Evolutionary conservation across 345 rosid genomes (phyloP).

Genomic region (Populus deltoides): DNA sequence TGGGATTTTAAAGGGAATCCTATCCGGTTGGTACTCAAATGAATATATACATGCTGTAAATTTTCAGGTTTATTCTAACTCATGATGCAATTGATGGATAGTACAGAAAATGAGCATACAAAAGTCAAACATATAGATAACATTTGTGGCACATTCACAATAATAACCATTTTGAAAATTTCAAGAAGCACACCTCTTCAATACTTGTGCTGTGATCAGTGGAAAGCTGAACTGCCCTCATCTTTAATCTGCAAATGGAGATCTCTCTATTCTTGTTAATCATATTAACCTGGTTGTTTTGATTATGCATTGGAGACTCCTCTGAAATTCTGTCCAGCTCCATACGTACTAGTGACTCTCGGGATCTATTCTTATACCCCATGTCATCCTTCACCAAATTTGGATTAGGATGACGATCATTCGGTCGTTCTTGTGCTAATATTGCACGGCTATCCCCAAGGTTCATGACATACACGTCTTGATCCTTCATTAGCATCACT

Average conservation of each 20-base stretch:
- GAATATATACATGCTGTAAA: background rate
- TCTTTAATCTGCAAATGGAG: constrained; percentile 73
- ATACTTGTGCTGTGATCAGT: constrained; percentile 88
- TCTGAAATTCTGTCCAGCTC: constrained; percentile 96
- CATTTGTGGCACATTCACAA: background rate
- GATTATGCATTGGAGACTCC: constrained; percentile 91
- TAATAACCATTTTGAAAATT: constrained; percentile 15
- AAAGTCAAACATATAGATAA: background rate
- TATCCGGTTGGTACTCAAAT: background rate
- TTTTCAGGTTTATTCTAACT: background rate
- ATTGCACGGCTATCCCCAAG: constrained; percentile 91
- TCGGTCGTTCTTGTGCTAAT: constrained; percentile 84
- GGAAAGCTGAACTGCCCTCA: constrained; percentile 95
- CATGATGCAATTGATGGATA: constrained; percentile 6
- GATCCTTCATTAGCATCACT: constrained; percentile 94
- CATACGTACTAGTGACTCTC: constrained; percentile 84
- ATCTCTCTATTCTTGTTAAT: constrained; percentile 84
- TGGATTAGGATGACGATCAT: constrained; percentile 68
- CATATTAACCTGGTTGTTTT: constrained; percentile 58
- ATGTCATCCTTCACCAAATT: constrained; percentile 57
- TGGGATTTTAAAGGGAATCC: background rate
- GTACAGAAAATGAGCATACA: background rate
- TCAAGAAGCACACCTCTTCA: constrained; percentile 58
- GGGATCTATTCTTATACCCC: constrained; percentile 68
- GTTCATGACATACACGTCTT: constrained; percentile 95